These are phyloP conservation scores for Cochlearia excelsa DNA, from an alignment of 345 rosid genomes.

Conservation along the genomic window DNA sequence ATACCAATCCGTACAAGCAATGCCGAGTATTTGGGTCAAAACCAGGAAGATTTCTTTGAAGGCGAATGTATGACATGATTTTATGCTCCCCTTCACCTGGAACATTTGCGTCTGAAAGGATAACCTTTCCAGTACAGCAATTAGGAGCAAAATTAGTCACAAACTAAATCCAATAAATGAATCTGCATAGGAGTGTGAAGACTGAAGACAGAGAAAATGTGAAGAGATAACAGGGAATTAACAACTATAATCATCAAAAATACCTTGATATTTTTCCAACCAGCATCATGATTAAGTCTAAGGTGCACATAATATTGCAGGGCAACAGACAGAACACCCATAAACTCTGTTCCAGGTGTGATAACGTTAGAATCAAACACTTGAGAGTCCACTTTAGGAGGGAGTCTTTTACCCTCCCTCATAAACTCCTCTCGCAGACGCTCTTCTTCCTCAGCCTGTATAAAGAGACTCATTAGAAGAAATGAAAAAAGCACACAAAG, in stretches of 20 bases:
- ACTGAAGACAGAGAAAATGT: neutral
- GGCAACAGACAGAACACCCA: conserved; percentile 76
- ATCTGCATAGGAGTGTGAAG: neutral
- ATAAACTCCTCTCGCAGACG: conserved; percentile 72
- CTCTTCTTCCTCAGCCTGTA: conserved; percentile 84
- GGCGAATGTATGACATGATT: conserved; percentile 82
- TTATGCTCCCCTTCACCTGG: conserved; percentile 98
- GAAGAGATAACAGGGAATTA: neutral
- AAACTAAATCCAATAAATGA: conserved; percentile 3
- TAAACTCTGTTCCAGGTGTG: conserved; percentile 92
- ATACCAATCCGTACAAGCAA: conserved; percentile 90
- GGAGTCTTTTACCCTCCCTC: conserved; percentile 76
- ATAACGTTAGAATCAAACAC: conserved; percentile 74
- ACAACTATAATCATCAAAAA: neutral
- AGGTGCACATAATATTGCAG: conserved; percentile 75
- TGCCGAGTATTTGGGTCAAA: conserved; percentile 77
- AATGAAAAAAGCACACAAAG: too few species aligned
- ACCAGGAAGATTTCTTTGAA: conserved; percentile 81
- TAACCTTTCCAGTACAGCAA: conserved; percentile 52
- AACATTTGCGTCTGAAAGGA: conserved; percentile 90
- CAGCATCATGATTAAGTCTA: conserved; percentile 73
- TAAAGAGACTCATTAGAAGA: neutral
- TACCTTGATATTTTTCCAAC: conserved; percentile 88
- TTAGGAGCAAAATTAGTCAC: conserved; percentile 25
- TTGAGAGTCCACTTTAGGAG: conserved; percentile 67